These are phyloP conservation scores for Corylus americana DNA, from an alignment of 306 rosid species.

Conservation along the genomic window DNA sequence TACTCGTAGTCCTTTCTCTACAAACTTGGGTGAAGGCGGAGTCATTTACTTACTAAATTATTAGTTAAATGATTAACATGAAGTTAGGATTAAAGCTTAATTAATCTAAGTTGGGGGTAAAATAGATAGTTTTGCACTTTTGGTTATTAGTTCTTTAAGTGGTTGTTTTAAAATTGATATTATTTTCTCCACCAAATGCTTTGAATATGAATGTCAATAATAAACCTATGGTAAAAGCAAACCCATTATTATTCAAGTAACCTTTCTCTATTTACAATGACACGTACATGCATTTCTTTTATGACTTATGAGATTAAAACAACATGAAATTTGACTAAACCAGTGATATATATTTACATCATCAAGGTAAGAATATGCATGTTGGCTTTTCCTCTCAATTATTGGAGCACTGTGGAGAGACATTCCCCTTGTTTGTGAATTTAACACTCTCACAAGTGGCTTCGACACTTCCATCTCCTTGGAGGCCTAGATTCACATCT, in stretches of 20 bases:
- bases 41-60: no score
- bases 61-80: no score
- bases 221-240: not conserved
- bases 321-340: not conserved
- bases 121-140: no score
- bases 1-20: no score
- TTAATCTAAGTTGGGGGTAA: no score
- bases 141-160: no score
- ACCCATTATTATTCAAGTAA: not conserved
- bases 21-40: no score
- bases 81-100: no score
- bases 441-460: constrained; percentile 61
- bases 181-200: no score
- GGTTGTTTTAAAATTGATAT: no score
- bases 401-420: constrained; percentile 50
- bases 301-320: not conserved
- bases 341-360: constrained; percentile 14
- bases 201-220: not conserved
- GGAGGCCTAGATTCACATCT: constrained; percentile 42
- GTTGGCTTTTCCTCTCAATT: not conserved
- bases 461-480: not conserved
- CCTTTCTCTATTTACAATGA: not conserved
- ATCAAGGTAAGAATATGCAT: not conserved
- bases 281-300: not conserved
- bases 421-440: constrained; percentile 30